phyloP scores from a whole-genome alignment of 164 flowering plant species.

The Magnolia officinalis region DNA sequence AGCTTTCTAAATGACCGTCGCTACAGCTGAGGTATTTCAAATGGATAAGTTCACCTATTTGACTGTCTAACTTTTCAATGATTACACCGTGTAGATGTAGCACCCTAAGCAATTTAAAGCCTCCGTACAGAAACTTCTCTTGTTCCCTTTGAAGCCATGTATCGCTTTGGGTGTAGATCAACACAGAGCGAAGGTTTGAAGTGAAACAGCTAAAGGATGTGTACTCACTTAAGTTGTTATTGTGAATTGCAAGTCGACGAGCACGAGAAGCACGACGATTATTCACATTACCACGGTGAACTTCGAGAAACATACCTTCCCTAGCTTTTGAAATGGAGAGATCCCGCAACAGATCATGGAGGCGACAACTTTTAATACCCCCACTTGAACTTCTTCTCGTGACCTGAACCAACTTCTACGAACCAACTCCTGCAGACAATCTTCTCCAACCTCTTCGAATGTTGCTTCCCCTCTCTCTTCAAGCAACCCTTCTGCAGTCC shows the following conservation, averaged over 20 bases:
- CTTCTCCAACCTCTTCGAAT: conserved; percentile 35
- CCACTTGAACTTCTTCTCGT: conserved; percentile 36
- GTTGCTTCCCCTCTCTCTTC: conserved; percentile 26
- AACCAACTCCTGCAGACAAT: conserved; percentile 37
- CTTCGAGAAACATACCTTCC: conserved; percentile 1
- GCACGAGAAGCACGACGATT: not conserved
- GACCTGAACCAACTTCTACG: conserved; percentile 44
- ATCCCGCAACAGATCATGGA: conserved; percentile 30
- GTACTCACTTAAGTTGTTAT: not conserved
- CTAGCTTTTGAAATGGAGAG: conserved; percentile 6
- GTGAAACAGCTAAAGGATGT: too few relatives aligned
- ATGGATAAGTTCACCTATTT: not conserved
- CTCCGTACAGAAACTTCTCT: not conserved
- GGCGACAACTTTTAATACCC: conserved; percentile 29
- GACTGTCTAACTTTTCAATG: not conserved
- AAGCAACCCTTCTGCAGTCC: conserved; percentile 51
- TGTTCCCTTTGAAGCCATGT: not conserved
- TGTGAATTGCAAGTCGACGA: conserved; percentile 5
- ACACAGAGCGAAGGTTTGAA: not conserved
- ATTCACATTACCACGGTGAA: conserved; percentile 4
- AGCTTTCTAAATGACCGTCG: not conserved
- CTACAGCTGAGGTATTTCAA: not conserved
- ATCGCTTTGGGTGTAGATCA: not conserved
- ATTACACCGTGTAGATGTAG: not conserved
- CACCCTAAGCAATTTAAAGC: not conserved